Evolutionary conservation across 2,329 filamentous ascomycete species (phyloP).

Genomic region (Neonectria sp.): DNA sequence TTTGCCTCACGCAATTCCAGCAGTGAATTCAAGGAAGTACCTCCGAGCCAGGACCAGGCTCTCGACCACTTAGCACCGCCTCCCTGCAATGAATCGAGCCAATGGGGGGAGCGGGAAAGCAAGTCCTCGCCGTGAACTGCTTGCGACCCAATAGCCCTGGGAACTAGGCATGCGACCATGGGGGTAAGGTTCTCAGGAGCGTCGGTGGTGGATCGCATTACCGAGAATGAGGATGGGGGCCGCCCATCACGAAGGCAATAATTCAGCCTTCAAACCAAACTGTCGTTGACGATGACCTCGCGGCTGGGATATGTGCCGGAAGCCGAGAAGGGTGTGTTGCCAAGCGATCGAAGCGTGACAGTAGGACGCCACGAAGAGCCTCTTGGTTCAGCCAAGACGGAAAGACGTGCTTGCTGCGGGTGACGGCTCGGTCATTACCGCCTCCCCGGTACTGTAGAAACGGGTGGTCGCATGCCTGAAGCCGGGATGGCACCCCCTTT

Average conservation of each 20-base stretch:
- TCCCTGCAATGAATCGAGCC: slow-evolving; percentile 14
- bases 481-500: slow-evolving; percentile 24
- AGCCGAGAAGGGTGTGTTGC: slow-evolving; percentile 45
- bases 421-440: slow-evolving; percentile 37
- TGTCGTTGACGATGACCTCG: slow-evolving; percentile 2
- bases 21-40: neutral
- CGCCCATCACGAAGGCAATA: neutral
- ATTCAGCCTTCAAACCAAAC: neutral
- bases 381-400: slow-evolving; percentile 29
- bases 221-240: slow-evolving; percentile 16
- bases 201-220: slow-evolving; percentile 25
- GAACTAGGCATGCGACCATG: slow-evolving; percentile 22
- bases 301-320: slow-evolving; percentile 37
- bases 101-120: slow-evolving; percentile 3
- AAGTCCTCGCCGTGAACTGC: slow-evolving; percentile 4
- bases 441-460: slow-evolving; percentile 34
- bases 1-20: slow-evolving; percentile 5
- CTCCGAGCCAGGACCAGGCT: neutral
- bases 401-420: slow-evolving; percentile 36
- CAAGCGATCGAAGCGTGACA: slow-evolving; percentile 35
- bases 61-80: neutral
- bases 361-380: slow-evolving; percentile 27
- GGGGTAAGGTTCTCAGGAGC: slow-evolving; percentile 20
- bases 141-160: slow-evolving; percentile 20
- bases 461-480: slow-evolving; percentile 27